phyloP scores from a whole-genome alignment of 495 filamentous ascomycete genomes.

The Parathielavia appendiculata region DNA sequence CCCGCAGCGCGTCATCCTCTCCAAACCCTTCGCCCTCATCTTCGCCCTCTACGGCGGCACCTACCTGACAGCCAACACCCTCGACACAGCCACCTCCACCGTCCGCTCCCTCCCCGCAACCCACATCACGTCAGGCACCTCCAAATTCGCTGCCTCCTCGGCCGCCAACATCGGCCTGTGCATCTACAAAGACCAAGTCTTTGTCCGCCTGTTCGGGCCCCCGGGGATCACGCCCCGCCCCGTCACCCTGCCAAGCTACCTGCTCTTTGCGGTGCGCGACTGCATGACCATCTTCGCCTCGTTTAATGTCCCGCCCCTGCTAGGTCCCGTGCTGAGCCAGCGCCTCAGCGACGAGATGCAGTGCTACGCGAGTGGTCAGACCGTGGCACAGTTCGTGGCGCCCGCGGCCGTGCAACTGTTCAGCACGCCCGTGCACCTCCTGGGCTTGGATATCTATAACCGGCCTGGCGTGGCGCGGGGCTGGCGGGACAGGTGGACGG shows the following conservation, averaged over 20 bases:
- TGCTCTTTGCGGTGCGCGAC: slow-evolving; percentile 78
- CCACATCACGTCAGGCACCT: slow-evolving; percentile 61
- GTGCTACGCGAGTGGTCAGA: slow-evolving; percentile 40
- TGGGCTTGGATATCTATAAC: slow-evolving; percentile 89
- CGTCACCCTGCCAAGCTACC: slow-evolving; percentile 60
- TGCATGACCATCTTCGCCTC: slow-evolving; percentile 88
- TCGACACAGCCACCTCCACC: slow-evolving; percentile 77
- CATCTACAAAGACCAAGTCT: slow-evolving; percentile 88
- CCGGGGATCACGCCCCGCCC: slow-evolving; percentile 43
- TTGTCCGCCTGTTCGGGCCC: slow-evolving; percentile 75
- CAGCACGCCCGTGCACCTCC: slow-evolving; percentile 81
- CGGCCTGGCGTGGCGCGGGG: slow-evolving; percentile 39
- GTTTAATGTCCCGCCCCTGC: slow-evolving; percentile 80
- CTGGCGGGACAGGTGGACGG: slow-evolving; percentile 55
- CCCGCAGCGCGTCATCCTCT: slow-evolving; percentile 68
- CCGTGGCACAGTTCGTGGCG: slow-evolving; percentile 72
- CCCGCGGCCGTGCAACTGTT: slow-evolving; percentile 76
- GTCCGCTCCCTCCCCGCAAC: slow-evolving; percentile 49
- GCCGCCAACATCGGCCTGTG: slow-evolving; percentile 86
- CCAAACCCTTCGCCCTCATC: slow-evolving; percentile 79
- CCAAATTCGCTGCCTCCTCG: slow-evolving; percentile 78
- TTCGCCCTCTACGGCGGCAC: slow-evolving; percentile 86
- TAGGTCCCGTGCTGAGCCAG: slow-evolving; percentile 60
- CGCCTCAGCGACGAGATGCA: slow-evolving; percentile 47
- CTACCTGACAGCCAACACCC: slow-evolving; percentile 81